phyloP scores from a whole-genome alignment of 495 filamentous ascomycete genomes.

The Penicillium parvum region DNA sequence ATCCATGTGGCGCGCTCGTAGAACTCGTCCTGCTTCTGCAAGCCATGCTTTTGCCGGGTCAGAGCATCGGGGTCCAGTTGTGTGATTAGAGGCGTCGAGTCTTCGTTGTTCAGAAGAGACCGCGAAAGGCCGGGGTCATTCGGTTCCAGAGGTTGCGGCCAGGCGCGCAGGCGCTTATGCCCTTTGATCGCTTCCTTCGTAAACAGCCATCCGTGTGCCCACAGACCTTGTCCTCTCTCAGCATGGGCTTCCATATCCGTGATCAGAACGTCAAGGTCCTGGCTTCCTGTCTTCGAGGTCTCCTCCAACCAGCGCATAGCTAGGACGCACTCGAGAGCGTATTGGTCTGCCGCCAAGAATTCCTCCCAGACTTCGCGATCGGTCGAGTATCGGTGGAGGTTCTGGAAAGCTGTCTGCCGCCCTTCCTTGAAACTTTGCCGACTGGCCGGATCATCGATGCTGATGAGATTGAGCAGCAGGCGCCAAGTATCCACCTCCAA shows the following conservation, averaged over 20 bases:
- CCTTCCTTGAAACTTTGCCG: constrained; percentile 32
- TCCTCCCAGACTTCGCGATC: constrained; percentile 60
- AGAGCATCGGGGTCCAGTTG: constrained; percentile 91
- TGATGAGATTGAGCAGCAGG: constrained; percentile 62
- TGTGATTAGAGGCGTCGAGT: constrained; percentile 67
- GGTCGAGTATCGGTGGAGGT: constrained; percentile 54
- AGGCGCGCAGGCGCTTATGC: constrained; percentile 69
- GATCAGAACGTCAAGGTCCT: constrained; percentile 70
- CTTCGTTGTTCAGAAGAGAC: constrained; percentile 52
- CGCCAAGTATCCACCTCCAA: constrained; percentile 85
- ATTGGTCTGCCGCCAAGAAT: constrained; percentile 60
- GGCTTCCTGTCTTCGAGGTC: constrained; percentile 57
- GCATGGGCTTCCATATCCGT: constrained; percentile 58
- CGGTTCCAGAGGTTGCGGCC: constrained; percentile 61
- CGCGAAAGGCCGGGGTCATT: constrained; percentile 51
- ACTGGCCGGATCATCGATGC: constrained; percentile 43
- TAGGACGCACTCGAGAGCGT: constrained; percentile 68
- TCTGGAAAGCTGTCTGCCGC: constrained; percentile 37
- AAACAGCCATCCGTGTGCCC: constrained; percentile 86
- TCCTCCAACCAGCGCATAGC: constrained; percentile 80
- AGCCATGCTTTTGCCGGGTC: constrained; percentile 64
- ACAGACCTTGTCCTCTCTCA: constrained; percentile 61
- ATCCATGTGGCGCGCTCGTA: constrained; percentile 87
- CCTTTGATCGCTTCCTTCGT: constrained; percentile 86
- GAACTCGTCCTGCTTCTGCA: constrained; percentile 76